Evolutionary conservation across 148 eudicot genomes (phyloP), one percentile per base, ranked within the genome.

Genomic region (Euryodendron excelsum): DNA sequence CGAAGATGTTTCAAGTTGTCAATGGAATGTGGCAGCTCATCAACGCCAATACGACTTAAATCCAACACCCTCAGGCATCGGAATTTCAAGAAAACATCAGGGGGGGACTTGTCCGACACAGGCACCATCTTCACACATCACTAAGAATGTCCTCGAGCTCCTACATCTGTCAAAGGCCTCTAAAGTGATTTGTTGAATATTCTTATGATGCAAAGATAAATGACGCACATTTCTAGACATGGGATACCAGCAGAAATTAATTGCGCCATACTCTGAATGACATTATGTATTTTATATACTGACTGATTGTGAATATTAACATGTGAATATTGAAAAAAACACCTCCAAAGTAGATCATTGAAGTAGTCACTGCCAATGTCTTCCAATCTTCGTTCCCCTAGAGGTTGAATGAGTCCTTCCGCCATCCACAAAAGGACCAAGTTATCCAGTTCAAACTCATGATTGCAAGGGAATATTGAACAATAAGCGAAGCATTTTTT

Each of bases 1-100:
- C 81, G 81, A 45, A 79, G 81, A 47, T 79, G 71, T 61, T 71
- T 72, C 60, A 71, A 61, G 76, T 60, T 21, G 2, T 47, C 76
- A 62, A 79, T 79, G 47, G 81, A 79, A 21, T 72, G 47, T 2
- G 76, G 76, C 18, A 79, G 28, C 45, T 71, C 70, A 62, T 20
- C n/a, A 21, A 78, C 62, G 9, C 81, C 68, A 9, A 28, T 18
- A 27, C 45, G 45, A 30, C 71, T 60, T 69, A 79, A 61, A 28
- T 59, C 53, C 61, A 79, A 62, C 31, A 72, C 76, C 5, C 81
- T 59, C 27, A 70, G n/a, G 61, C 8, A 47, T 14, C 48, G 44
- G 47, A 79, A 37, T 27, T 62, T 71, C 59, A 33, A 23, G 21
- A 79, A 79, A 0, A 79, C 21, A 10, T 71, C 58, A 48, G 27